phyloP scores from a whole-genome alignment of 2,329 filamentous ascomycete genomes.

The Aspergillus japonicus region DNA sequence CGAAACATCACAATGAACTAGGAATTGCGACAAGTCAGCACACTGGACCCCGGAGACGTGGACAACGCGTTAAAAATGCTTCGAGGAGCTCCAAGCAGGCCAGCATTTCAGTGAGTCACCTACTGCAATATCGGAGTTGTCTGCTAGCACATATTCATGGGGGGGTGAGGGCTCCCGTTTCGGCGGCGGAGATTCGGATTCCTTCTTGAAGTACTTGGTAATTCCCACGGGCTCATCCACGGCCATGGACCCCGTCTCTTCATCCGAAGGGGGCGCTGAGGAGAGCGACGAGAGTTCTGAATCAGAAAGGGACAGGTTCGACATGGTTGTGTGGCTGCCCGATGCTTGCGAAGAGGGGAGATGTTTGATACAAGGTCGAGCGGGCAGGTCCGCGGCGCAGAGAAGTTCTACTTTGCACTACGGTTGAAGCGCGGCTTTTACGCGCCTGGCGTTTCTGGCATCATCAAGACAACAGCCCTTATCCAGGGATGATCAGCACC shows the following conservation, averaged over 20 bases:
- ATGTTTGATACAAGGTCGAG: slow-evolving; percentile 8
- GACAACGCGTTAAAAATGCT: slow-evolving; percentile 29
- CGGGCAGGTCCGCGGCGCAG: slow-evolving; percentile 23
- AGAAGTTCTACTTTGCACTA: slow-evolving; percentile 29
- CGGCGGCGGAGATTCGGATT: slow-evolving; percentile 59
- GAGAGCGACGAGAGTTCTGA: slow-evolving; percentile 59
- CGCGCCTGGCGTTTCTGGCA: slow-evolving; percentile 29
- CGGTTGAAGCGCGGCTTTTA: slow-evolving; percentile 34
- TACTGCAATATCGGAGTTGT: slow-evolving; percentile 90
- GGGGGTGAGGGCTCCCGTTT: slow-evolving; percentile 85
- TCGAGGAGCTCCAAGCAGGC: slow-evolving; percentile 37
- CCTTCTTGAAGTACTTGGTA: slow-evolving; percentile 50
- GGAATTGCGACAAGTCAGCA: slow-evolving; percentile 34
- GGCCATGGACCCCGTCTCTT: slow-evolving; percentile 49
- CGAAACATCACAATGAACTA: slow-evolving; percentile 99
- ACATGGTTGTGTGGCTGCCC: slow-evolving; percentile 30
- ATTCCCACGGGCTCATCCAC: slow-evolving; percentile 44
- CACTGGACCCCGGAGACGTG: slow-evolving; percentile 29
- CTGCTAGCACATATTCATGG: slow-evolving; percentile 84
- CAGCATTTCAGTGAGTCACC: slow-evolving; percentile 46
- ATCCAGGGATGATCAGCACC: slow-evolving; percentile 23
- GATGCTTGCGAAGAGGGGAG: slow-evolving; percentile 15
- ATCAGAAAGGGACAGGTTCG: slow-evolving; percentile 52
- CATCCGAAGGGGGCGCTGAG: slow-evolving; percentile 59
- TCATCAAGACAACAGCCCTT: slow-evolving; percentile 23